Conservation (phyloP, 805 yeast species). For the Myxozyma sirexii region DNA sequence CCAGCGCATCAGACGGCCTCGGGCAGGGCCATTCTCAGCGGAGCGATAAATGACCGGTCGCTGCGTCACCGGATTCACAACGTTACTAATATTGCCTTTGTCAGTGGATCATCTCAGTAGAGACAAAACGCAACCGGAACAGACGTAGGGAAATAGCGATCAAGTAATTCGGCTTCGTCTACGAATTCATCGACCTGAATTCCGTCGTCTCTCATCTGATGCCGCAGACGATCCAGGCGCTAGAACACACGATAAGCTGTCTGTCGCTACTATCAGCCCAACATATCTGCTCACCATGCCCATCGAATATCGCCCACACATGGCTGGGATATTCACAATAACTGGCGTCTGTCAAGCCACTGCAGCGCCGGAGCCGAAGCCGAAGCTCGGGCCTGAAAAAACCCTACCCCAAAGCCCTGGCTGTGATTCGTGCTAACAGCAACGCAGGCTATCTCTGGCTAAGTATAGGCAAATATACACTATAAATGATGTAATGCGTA, state of each 20-base stretch:
- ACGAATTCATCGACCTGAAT: constrained; percentile 39
- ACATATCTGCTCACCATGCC: no score
- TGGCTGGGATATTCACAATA: constrained; percentile 31
- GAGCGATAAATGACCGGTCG: constrained; percentile 27
- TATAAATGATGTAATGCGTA: no score
- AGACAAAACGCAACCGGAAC: constrained; percentile 4
- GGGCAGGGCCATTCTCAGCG: constrained; percentile 33
- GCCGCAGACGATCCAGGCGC: constrained; percentile 31
- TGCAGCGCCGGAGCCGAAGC: background rate
- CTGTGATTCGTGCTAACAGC: background rate
- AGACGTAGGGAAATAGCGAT: constrained; percentile 48
- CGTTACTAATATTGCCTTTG: constrained; percentile 11
- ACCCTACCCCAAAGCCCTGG: constrained; percentile 9
- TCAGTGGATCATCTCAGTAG: no score
- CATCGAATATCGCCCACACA: constrained; percentile 68
- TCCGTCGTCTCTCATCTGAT: constrained; percentile 27
- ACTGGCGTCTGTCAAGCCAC: background rate
- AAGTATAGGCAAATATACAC: no score
- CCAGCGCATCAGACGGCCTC: constrained; percentile 65
- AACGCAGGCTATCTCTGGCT: background rate
- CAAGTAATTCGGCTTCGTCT: constrained; percentile 27
- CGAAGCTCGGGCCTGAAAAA: background rate
- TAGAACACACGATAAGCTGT: no score
- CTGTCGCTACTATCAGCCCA: no score
- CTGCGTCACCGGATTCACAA: constrained; percentile 25